Conservation (phyloP, 352 stramenopile species). For the Blastocystis sp. region DNA sequence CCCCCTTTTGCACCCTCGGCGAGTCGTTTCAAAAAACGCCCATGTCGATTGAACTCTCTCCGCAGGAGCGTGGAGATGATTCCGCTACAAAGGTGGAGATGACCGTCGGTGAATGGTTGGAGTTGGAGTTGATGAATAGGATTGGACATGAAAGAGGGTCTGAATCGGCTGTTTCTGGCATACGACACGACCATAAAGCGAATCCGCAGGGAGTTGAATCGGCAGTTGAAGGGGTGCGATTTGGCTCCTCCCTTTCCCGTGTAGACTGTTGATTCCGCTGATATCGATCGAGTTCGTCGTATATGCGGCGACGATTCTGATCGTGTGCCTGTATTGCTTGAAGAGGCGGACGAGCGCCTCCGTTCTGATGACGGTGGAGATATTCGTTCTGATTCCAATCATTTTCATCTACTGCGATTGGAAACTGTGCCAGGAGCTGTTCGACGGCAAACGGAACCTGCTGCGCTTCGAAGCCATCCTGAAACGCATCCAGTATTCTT, state of each 20-base stretch:
- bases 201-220: neutral
- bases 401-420: conserved; percentile 57
- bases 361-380: conserved; percentile 8
- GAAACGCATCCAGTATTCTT: neutral
- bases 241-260: neutral
- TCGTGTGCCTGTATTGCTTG: conserved; percentile 11
- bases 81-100: neutral
- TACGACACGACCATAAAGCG: neutral
- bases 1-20: neutral
- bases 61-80: neutral
- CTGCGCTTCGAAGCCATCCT: conserved; percentile 50
- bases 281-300: conserved; percentile 9
- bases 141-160: neutral
- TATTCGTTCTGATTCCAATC: conserved; percentile 23
- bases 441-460: conserved; percentile 13
- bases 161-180: neutral
- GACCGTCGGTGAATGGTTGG: neutral
- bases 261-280: conserved; percentile 47
- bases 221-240: neutral
- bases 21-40: neutral
- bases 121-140: neutral
- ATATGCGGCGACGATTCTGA: conserved; percentile 16
- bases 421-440: conserved; percentile 40
- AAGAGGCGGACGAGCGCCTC: neutral
- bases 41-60: conserved; percentile 2